A percentile compares a stretch with the other conserved stretches of the same genome.
Conservation (phyloP, 1,284 basidiomycete genomes). For the Cutaneotrichosporon sp. region DNA sequence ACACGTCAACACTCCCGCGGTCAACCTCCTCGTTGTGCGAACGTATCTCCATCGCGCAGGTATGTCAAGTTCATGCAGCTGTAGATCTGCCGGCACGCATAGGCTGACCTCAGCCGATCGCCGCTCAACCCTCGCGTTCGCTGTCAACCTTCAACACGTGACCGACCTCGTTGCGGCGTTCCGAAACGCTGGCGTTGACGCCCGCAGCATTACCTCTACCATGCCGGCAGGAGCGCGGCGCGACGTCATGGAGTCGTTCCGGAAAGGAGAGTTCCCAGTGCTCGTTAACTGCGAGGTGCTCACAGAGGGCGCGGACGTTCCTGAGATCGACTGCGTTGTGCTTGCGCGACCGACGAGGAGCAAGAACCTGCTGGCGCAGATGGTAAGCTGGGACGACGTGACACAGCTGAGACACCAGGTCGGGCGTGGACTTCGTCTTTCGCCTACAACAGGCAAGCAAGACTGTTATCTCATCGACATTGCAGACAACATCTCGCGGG, state of each 20-base stretch:
- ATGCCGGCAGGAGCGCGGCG: conserved; percentile 69
- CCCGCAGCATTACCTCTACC: conserved; percentile 72
- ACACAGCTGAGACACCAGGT: conserved; percentile 59
- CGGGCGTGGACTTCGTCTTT: conserved; percentile 85
- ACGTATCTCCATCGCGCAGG: conserved; percentile 79
- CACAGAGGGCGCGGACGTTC: conserved; percentile 87
- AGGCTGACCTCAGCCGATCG: conserved; percentile 57
- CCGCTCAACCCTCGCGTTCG: conserved; percentile 86
- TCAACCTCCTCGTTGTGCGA: conserved; percentile 73
- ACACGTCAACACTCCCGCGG: conserved; percentile 71
- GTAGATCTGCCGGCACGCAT: neutral
- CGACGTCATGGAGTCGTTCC: conserved; percentile 68
- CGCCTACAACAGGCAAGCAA: conserved; percentile 73
- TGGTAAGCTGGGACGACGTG: conserved; percentile 59
- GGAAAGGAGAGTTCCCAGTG: conserved; percentile 72
- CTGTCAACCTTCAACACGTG: conserved; percentile 84
- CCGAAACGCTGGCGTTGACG: conserved; percentile 75
- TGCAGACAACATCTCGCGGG: conserved; percentile 72
- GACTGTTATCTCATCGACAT: conserved; percentile 91
- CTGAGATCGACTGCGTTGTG: conserved; percentile 77
- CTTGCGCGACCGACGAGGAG: conserved; percentile 84
- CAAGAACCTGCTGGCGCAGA: conserved; percentile 85
- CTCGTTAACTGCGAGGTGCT: conserved; percentile 90
- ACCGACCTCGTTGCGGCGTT: conserved; percentile 71
- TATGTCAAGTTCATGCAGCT: conserved; percentile 43